Evolutionary conservation across 2,329 filamentous ascomycete genomes (phyloP).

Genomic region (Aspergillus vadensis): DNA sequence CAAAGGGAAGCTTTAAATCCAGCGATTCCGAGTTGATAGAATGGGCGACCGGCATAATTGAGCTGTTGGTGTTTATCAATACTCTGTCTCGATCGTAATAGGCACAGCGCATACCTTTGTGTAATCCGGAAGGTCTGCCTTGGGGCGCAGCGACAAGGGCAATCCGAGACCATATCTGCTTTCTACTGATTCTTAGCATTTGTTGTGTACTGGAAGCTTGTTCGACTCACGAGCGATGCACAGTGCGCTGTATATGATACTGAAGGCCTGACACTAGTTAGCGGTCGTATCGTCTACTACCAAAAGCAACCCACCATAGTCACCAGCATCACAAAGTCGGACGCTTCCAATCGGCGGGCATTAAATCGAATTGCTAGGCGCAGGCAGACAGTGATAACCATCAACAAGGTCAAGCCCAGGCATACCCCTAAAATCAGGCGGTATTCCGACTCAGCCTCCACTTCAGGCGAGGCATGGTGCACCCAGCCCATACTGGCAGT

Average conservation of each 20-base stretch:
- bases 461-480: conserved; percentile 50
- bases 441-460: conserved; percentile 53
- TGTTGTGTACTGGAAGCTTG: background rate
- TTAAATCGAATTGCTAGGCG: conserved; percentile 48
- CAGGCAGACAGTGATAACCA: conserved; percentile 45
- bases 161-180: conserved; percentile 58
- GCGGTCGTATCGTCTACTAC: conserved; percentile 13
- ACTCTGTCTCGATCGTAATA: background rate
- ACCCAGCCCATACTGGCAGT: conserved; percentile 53
- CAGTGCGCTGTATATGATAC: conserved; percentile 52
- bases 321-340: conserved; percentile 49
- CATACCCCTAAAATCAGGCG: conserved; percentile 54
- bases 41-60: conserved; percentile 57
- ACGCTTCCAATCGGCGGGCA: conserved; percentile 49
- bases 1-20: conserved; percentile 60
- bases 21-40: conserved; percentile 59
- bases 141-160: conserved; percentile 48
- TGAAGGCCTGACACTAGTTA: conserved; percentile 45
- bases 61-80: conserved; percentile 30
- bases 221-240: conserved; percentile 52
- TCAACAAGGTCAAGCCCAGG: conserved; percentile 48
- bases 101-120: conserved; percentile 34
- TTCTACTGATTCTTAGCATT: conserved; percentile 41
- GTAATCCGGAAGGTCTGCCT: conserved; percentile 49
- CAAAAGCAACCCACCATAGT: conserved; percentile 32